Conservation (phyloP, 208 protist genomes). For the Acanthamoeba divionensis region DNA sequence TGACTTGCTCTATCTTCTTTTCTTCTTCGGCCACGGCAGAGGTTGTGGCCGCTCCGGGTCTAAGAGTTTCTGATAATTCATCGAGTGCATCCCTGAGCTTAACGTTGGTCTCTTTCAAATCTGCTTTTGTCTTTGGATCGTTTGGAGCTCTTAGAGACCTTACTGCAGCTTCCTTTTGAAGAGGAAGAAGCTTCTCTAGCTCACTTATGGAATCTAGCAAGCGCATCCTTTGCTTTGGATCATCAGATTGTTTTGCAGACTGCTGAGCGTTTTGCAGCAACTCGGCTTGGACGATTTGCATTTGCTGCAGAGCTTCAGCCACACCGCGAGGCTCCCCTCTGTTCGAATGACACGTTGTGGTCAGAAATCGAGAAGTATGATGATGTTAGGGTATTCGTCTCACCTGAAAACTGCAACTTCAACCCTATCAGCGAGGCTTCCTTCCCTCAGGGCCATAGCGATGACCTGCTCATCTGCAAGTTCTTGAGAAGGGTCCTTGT, state of each 20-base stretch:
- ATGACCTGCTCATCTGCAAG: not conserved
- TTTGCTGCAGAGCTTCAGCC: not conserved
- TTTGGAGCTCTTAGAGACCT: not conserved
- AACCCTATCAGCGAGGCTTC: not conserved
- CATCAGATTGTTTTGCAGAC: not conserved
- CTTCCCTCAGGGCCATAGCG: not conserved
- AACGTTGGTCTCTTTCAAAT: not conserved
- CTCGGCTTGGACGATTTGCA: not conserved
- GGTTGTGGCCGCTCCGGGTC: not conserved
- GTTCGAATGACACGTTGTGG: too few relatives aligned
- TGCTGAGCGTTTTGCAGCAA: not conserved
- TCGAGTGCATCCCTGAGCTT: not conserved
- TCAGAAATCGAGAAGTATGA: too few relatives aligned
- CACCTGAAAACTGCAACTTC: not conserved
- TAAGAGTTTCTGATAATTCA: not conserved
- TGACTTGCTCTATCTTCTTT: not conserved
- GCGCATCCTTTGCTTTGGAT: not conserved
- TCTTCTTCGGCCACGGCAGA: not conserved
- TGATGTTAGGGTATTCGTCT: too few relatives aligned
- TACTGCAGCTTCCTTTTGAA: not conserved
- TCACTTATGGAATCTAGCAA: not conserved
- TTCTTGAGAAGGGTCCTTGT: constrained; percentile 14
- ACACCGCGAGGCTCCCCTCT: not conserved
- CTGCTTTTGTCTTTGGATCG: constrained; percentile 1
- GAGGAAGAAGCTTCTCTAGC: not conserved